Evolutionary conservation across 2,329 filamentous ascomycete species (phyloP), one percentile per base, ranked within the genome.

Genomic region (Cryoendolithus antarcticus): DNA sequence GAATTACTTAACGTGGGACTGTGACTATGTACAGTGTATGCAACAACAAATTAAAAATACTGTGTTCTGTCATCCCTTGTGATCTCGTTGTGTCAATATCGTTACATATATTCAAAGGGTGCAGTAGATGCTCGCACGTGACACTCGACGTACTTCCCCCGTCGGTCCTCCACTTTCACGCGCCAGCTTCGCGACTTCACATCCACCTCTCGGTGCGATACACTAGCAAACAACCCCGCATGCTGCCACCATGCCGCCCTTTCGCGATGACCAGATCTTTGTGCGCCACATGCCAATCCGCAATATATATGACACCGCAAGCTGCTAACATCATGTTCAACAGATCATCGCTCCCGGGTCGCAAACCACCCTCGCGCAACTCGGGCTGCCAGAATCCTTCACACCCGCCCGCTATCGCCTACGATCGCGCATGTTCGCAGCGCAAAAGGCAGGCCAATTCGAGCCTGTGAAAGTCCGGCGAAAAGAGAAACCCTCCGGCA

Each of bases 381-480:
- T 94, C 31, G 88, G 88, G 37, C 81, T 91, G 52, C 80, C 78
- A 52, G 88, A 95, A 67, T 79, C 76, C n/a, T 80, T 96, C 61
- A 93, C 88, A 29, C 88, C 86, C 32, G 86, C 91, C n/a, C 74
- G 79, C 45, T 75, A 84, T 60, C 83, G 86, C 50, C 75, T 96
- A 49, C 78, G 83, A 27, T 95, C 89, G 62, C 82, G 91, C 66
- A 94, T 98, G 86, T 98, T 96, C 53, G 71, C 72, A 2, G 77
- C 71, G 38, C 77, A 79, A 50, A 86, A 93, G 56, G 72, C 74
- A 39, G 83, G 85, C 42, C 78, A 82, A 56, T 86, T 77, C 56
- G 82, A 89, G 55, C 86, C 89, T 2, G 82, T 86, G 53, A 80
- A 83, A 55, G 82, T 91, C 19, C 82, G 78, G 39, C 57, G 58